Percentiles rank a stretch among this genome's conserved stretches.
Conservation (phyloP, 495 filamentous ascomycete genomes). For the Annulohypoxylon stygium region DNA sequence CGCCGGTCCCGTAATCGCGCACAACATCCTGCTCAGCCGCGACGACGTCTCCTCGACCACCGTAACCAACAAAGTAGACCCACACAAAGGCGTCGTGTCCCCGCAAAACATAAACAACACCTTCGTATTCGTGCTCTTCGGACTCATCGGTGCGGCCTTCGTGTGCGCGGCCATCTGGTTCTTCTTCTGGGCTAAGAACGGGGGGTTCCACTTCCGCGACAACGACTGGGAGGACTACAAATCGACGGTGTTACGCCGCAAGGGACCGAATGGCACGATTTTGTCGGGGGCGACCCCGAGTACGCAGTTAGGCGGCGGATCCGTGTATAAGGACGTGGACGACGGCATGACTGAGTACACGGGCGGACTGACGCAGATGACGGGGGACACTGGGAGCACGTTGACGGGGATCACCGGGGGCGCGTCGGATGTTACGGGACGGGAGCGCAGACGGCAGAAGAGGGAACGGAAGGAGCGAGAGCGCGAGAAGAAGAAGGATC, state of each 20-base stretch:
- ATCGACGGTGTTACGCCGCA: constrained; percentile 91
- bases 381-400: constrained; percentile 51
- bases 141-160: constrained; percentile 81
- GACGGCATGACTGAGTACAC: constrained; percentile 67
- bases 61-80: constrained; percentile 41
- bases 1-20: constrained; percentile 59
- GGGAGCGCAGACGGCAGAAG: constrained; percentile 61
- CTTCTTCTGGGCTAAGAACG: constrained; percentile 98
- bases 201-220: constrained; percentile 86
- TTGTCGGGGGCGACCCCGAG: constrained; percentile 82
- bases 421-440: constrained; percentile 60
- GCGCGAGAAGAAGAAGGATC: constrained; percentile 60
- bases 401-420: constrained; percentile 61
- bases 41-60: constrained; percentile 32
- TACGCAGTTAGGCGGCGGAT: constrained; percentile 84
- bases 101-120: constrained; percentile 85
- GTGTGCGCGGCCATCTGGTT: constrained; percentile 89
- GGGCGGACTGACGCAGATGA: constrained; percentile 56
- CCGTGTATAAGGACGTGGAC: constrained; percentile 75
- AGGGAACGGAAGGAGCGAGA: constrained; percentile 66
- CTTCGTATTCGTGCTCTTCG: constrained; percentile 86
- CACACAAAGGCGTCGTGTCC: constrained; percentile 66
- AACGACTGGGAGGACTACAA: constrained; percentile 99
- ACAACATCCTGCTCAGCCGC: constrained; percentile 55
- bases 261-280: constrained; percentile 87